Evolutionary conservation across 768 basidiomycete genomes (phyloP).

Genomic region (Lentinula sp.): DNA sequence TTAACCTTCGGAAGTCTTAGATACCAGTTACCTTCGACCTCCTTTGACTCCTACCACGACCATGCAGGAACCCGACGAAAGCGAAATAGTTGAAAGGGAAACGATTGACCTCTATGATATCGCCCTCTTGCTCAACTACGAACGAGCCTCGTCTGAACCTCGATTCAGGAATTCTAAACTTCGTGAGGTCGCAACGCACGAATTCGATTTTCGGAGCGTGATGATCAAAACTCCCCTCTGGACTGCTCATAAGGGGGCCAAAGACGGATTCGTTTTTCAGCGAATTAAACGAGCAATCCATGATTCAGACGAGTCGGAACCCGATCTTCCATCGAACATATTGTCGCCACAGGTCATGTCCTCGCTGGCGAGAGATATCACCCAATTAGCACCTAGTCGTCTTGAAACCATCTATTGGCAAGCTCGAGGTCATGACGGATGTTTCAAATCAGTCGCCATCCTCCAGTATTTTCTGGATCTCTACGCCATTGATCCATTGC

Average conservation of each 20-base stretch:
- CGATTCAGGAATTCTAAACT: slow-evolving; percentile 14
- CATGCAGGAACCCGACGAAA: background rate
- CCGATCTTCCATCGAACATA: slow-evolving; percentile 15
- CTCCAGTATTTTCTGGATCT: slow-evolving; percentile 15
- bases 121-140: slow-evolving; percentile 7
- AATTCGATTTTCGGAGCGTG: background rate
- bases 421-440: slow-evolving; percentile 14
- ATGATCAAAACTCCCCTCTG: background rate
- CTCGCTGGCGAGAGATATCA: background rate
- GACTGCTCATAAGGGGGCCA: background rate
- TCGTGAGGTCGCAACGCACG: slow-evolving; percentile 8
- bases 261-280: slow-evolving; percentile 13
- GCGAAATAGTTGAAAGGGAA: background rate
- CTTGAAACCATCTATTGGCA: slow-evolving; percentile 17
- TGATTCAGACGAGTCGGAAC: background rate
- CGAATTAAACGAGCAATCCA: background rate
- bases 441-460: slow-evolving; percentile 11
- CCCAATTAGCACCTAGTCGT: slow-evolving; percentile 3
- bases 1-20: too few species aligned
- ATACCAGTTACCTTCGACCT: background rate
- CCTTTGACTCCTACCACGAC: background rate
- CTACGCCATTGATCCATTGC: background rate
- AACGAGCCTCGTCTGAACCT: slow-evolving; percentile 6
- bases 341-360: slow-evolving; percentile 3
- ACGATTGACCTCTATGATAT: slow-evolving; percentile 16